Percentiles rank a stretch among this genome's conserved stretches.
Evolutionary conservation across 1,284 basidiomycete species (phyloP).

Genomic region (Fomitopsis betulina): DNA sequence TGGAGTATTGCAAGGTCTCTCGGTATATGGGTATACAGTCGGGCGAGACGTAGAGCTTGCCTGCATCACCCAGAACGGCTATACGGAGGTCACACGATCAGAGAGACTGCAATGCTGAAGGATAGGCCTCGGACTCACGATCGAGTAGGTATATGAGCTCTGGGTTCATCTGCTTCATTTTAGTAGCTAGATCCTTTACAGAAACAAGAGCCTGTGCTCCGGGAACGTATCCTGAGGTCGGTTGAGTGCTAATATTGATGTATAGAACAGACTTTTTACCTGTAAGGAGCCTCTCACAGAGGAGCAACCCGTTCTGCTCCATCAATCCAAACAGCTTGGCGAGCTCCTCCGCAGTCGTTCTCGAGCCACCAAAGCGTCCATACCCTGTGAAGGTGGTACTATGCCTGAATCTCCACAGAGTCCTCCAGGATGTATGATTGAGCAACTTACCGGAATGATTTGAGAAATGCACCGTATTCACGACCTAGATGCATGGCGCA

Average conservation of each 20-base stretch:
- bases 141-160: constrained; percentile 83
- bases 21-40: constrained; percentile 90
- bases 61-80: constrained; percentile 91
- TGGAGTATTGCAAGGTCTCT: constrained; percentile 72
- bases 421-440: too few relatives aligned
- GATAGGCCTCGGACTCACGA: constrained; percentile 50
- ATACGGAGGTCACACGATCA: constrained; percentile 1
- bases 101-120: not conserved
- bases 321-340: constrained; percentile 62
- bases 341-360: constrained; percentile 68
- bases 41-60: constrained; percentile 82
- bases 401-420: constrained; percentile 1
- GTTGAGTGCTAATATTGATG: not conserved
- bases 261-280: constrained; percentile 33
- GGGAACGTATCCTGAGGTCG: constrained; percentile 74
- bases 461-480: constrained; percentile 94
- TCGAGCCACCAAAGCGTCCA: constrained; percentile 69
- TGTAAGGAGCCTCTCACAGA: constrained; percentile 66
- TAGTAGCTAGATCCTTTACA: constrained; percentile 61
- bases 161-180: constrained; percentile 52
- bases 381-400: constrained; percentile 51
- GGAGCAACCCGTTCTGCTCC: constrained; percentile 63
- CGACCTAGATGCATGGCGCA: constrained; percentile 51
- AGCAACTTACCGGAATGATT: constrained; percentile 81
- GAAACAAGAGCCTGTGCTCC: constrained; percentile 74